These are phyloP conservation scores for Saccharomycopsis fibuligera DNA, from an alignment of 805 yeast genomes.

Conservation along the genomic window DNA sequence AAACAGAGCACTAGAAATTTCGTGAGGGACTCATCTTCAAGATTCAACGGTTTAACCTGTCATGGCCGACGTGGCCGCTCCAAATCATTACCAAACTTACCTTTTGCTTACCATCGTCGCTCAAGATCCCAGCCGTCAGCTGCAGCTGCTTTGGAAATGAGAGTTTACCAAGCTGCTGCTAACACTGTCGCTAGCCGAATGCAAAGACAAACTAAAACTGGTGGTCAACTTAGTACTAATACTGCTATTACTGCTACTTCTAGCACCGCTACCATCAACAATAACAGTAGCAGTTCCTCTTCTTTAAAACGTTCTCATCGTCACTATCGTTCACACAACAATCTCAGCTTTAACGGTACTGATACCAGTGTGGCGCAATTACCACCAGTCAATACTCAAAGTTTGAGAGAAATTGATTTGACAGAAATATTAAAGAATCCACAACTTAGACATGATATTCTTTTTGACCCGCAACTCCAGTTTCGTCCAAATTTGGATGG, in stretches of 20 bases:
- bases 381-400: slow-evolving; percentile 21
- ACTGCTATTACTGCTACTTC: not conserved
- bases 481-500: slow-evolving; percentile 89
- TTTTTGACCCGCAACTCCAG: slow-evolving; percentile 87
- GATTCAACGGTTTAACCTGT: not conserved
- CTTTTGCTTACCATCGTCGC: slow-evolving; percentile 17
- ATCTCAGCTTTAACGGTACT: slow-evolving; percentile 14
- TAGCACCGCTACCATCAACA: not conserved
- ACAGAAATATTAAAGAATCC: slow-evolving; percentile 88
- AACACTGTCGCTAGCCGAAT: not conserved
- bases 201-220: not conserved
- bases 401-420: slow-evolving; percentile 74
- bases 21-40: not conserved
- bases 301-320: slow-evolving; percentile 5
- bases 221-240: not conserved
- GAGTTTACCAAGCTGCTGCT: too few species aligned
- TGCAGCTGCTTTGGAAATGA: too few species aligned
- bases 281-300: not conserved
- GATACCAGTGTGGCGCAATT: slow-evolving; percentile 11
- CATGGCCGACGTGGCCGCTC: slow-evolving; percentile 11
- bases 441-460: slow-evolving; percentile 85
- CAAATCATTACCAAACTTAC: slow-evolving; percentile 15
- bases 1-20: not conserved
- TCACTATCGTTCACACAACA: slow-evolving; percentile 4
- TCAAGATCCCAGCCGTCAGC: slow-evolving; percentile 16